Conservation (phyloP, 2,329 filamentous ascomycete species). For the Pseudopithomyces chartarum region DNA sequence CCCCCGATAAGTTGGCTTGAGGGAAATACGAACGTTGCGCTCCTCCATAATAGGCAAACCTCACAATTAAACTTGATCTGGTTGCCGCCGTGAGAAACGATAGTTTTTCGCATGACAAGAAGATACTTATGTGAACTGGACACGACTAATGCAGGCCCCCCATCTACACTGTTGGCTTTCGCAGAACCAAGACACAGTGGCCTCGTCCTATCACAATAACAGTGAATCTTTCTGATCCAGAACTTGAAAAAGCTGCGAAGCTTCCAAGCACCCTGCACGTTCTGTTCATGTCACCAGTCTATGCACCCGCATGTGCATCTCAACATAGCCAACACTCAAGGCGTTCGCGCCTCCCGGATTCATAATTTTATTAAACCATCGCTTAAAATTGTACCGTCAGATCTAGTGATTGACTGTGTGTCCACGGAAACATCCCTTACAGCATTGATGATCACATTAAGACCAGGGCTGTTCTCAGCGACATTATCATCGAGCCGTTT, state of each 20-base stretch:
- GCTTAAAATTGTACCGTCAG: constrained; percentile 26
- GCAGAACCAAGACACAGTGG: constrained; percentile 33
- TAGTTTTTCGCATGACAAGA: constrained; percentile 26
- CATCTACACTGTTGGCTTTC: constrained; percentile 44
- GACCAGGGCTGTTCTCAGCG: constrained; percentile 18
- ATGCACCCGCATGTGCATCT: constrained; percentile 40
- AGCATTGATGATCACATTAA: constrained; percentile 33
- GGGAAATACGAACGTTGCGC: constrained; percentile 27
- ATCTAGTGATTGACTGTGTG: constrained; percentile 37
- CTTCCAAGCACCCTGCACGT: constrained; percentile 19
- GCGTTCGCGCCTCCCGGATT: constrained; percentile 28
- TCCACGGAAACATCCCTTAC: constrained; percentile 40
- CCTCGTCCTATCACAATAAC: background rate
- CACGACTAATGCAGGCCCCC: constrained; percentile 40
- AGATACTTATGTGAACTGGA: constrained; percentile 40
- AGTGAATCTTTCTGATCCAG: background rate
- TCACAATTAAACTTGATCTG: constrained; percentile 29
- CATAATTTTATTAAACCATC: constrained; percentile 21
- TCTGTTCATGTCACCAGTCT: constrained; percentile 32
- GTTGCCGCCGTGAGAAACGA: constrained; percentile 62
- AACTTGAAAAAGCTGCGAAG: constrained; percentile 17
- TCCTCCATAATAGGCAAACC: constrained; percentile 57
- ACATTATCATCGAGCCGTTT: constrained; percentile 32
- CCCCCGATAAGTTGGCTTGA: constrained; percentile 52
- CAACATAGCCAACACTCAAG: constrained; percentile 28